These are phyloP conservation scores for Termitomyces eurrhizus DNA, from an alignment of 768 basidiomycete species.

Conservation along the genomic window DNA sequence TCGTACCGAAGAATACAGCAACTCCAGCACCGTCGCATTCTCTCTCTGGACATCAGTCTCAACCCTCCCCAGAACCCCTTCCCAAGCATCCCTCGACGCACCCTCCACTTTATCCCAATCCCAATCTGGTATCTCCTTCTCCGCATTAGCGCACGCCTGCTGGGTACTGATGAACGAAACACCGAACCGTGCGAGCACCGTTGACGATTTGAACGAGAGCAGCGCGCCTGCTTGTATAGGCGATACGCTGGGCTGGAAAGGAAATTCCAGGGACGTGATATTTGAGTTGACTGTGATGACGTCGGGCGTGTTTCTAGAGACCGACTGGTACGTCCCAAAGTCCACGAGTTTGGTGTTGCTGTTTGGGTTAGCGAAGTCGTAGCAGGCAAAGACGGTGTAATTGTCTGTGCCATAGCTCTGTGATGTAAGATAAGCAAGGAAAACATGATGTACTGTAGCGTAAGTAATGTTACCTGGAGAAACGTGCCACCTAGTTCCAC, in stretches of 20 bases:
- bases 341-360: conserved; percentile 18
- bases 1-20: conserved; percentile 46
- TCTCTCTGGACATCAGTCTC: conserved; percentile 30
- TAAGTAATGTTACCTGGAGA: conserved; percentile 30
- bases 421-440: neutral
- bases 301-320: conserved; percentile 26
- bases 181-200: conserved; percentile 51
- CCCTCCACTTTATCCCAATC: conserved; percentile 37
- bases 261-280: conserved; percentile 30
- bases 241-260: conserved; percentile 33
- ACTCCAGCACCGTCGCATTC: conserved; percentile 37
- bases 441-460: neutral
- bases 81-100: conserved; percentile 38
- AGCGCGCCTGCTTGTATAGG: conserved; percentile 42
- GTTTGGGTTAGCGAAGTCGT: conserved; percentile 36
- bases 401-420: conserved; percentile 48
- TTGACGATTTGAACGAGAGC: conserved; percentile 33
- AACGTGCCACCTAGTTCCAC: conserved; percentile 41
- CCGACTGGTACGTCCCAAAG: conserved; percentile 40
- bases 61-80: conserved; percentile 37
- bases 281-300: conserved; percentile 31
- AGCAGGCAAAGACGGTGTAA: conserved; percentile 46
- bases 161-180: conserved; percentile 49
- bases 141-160: conserved; percentile 57
- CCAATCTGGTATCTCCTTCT: conserved; percentile 48